Conservation (phyloP, 108 stramenopile genomes). For the Stephanodiscus minutulus region DNA sequence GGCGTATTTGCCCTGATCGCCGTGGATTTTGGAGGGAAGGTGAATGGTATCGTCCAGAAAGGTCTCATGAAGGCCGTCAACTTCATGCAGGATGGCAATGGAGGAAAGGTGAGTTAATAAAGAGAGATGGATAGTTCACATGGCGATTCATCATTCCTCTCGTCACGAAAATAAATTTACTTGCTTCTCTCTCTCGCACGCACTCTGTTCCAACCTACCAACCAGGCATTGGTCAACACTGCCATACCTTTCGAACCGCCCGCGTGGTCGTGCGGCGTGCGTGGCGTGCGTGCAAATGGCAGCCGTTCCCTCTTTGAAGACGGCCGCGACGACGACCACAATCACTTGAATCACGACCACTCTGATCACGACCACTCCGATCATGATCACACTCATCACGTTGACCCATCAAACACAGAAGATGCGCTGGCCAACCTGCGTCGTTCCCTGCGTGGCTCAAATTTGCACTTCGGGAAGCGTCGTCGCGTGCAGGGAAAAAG, state of each 20-base stretch:
- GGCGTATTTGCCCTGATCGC: not conserved
- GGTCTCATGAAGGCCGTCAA: not conserved
- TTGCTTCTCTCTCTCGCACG: too few relatives aligned
- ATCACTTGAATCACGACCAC: too few relatives aligned
- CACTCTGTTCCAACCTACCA: too few relatives aligned
- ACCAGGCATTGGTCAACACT: not conserved
- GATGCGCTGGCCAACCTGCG: not conserved
- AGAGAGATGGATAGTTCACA: too few relatives aligned
- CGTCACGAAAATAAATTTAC: too few relatives aligned
- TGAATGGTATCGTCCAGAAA: not conserved
- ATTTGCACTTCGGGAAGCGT: not conserved
- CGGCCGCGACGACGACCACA: not conserved
- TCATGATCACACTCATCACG: not conserved
- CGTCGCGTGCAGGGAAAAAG: not conserved
- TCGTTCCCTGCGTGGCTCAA: not conserved
- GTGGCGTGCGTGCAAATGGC: too few relatives aligned
- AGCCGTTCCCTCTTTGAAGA: not conserved
- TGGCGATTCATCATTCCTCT: too few relatives aligned
- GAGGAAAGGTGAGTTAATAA: not conserved
- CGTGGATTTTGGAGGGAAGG: not conserved
- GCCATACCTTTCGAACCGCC: not conserved
- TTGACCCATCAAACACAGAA: not conserved
- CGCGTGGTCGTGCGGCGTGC: not conserved
- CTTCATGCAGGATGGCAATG: not conserved
- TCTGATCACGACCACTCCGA: too few relatives aligned